Evolutionary conservation across 441 rosid genomes (phyloP), one percentile per base, ranked within the genome.

Genomic region (Arabidopsis hybrid): DNA sequence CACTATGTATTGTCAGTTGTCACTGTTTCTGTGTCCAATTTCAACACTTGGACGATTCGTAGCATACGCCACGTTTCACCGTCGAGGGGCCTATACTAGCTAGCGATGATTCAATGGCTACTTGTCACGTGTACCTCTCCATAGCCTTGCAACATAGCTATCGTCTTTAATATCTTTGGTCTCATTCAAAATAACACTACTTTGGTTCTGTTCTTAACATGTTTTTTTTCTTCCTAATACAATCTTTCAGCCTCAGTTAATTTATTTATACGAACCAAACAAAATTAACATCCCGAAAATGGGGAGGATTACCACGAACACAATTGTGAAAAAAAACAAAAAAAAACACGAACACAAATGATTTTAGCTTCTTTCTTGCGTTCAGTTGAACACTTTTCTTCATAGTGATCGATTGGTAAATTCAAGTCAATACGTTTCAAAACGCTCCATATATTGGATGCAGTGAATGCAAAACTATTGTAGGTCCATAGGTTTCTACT

Each of bases 11-110:
- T 55, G 40, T 50, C 55, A 50, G 16, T 18, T 50, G 66, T 75
- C 70, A 69, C 38, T 43, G 52, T 62, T 16, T 4, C 60, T 40
- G 43, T 65, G 51, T 47, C 43, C 66, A 76, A 63, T 7, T 49
- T 5, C 10, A 50, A 64, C 76, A 76, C 72, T 49, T 71, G 76
- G 72, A 50, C 67, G 75, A 69, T 59, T 63, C 71, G 66, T 70
- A 39, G 79, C 71, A 8, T 69, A 47, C 9, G 8, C 17, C 65
- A 75, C 74, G 69, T 52, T 34, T 34, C 45, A 13, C 34, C 17
- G 7, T 69, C 62, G 43, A 53, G 52, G 69, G 79, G 16, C 51
- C 70, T 61, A 46, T 31, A 55, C 17, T 36, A 57, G 17, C 47
- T 36, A 57, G 17, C 47, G 63, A 67, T 26, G 63, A 45, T 75